A percentile compares a stretch with the other conserved stretches of the same genome.
Conservation (phyloP, 2,329 filamentous ascomycete species). For the Xylaria sp. region DNA sequence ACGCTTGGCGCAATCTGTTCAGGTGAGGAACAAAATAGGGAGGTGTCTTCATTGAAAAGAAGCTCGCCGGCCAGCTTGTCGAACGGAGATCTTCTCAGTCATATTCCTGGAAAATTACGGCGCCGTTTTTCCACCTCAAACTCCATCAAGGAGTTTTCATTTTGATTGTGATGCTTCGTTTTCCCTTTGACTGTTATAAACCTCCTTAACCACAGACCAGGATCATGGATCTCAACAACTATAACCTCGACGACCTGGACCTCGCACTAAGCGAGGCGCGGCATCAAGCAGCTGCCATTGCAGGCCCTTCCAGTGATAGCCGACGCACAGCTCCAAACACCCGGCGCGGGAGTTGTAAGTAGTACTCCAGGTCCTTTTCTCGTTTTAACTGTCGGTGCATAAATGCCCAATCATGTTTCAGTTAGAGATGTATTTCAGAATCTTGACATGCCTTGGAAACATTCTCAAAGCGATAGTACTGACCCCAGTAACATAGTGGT, state of each 20-base stretch:
- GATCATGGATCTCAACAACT: conserved; percentile 40
- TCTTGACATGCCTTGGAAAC: not conserved
- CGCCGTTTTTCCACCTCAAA: conserved; percentile 6
- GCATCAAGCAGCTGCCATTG: conserved; percentile 38
- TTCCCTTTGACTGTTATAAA: conserved; percentile 27
- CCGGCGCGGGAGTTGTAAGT: conserved; percentile 42
- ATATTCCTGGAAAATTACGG: conserved; percentile 1
- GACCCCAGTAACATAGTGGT: conserved; percentile 32
- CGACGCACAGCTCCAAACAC: conserved; percentile 43
- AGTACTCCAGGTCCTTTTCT: not conserved
- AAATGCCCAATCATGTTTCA: not conserved
- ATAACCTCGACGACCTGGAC: conserved; percentile 47
- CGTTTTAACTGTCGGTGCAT: not conserved
- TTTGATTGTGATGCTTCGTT: conserved; percentile 24
- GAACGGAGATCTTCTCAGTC: not conserved
- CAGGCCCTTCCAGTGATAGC: conserved; percentile 37
- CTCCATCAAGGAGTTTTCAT: conserved; percentile 18
- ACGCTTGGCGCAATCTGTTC: conserved; percentile 17
- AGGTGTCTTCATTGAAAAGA: conserved; percentile 15
- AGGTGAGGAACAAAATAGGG: conserved; percentile 4
- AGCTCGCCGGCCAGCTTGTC: conserved; percentile 1
- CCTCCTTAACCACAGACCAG: conserved; percentile 29
- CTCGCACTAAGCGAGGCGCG: conserved; percentile 43
- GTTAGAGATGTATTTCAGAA: not conserved
- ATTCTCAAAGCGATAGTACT: not conserved